Evolutionary conservation across 106 monocot species (phyloP).

Genomic region (Chionographis japonica): DNA sequence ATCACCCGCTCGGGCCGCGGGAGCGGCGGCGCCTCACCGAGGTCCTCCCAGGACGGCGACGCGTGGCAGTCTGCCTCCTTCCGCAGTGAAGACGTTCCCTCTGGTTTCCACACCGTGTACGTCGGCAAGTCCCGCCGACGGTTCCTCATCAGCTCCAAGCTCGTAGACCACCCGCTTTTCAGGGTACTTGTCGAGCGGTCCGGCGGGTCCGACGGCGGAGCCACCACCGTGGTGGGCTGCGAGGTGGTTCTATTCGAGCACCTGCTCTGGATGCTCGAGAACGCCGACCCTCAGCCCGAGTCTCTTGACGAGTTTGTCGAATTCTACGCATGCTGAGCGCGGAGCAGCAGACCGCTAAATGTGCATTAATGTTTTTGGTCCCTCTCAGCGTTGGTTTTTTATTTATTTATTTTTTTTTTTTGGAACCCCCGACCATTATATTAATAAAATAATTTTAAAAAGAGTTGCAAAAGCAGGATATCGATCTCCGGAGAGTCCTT

Average conservation of each 20-base stretch:
- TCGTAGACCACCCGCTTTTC: slow-evolving; percentile 44
- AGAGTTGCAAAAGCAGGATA: too few species aligned
- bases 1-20: slow-evolving; percentile 7
- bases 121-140: slow-evolving; percentile 59
- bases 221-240: slow-evolving; percentile 36
- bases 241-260: slow-evolving; percentile 73
- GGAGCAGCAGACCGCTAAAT: not conserved
- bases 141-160: slow-evolving; percentile 34
- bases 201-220: slow-evolving; percentile 5
- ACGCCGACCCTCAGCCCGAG: slow-evolving; percentile 49
- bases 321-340: slow-evolving; percentile 48
- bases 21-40: not conserved
- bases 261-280: slow-evolving; percentile 71
- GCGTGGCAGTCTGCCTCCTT: slow-evolving; percentile 18
- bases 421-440: too few species aligned
- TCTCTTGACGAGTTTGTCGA: slow-evolving; percentile 60
- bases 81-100: slow-evolving; percentile 22
- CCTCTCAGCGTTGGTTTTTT: too few species aligned
- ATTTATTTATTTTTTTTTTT: too few species aligned
- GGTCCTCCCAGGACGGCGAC: slow-evolving; percentile 9
- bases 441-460: too few species aligned
- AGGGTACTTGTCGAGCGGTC: slow-evolving; percentile 38
- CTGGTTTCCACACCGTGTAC: slow-evolving; percentile 42
- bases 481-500: too few species aligned
- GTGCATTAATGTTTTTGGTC: too few species aligned